Evolutionary conservation across 495 filamentous ascomycete genomes (phyloP).

Genomic region (Talaromyces trachyspermus): DNA sequence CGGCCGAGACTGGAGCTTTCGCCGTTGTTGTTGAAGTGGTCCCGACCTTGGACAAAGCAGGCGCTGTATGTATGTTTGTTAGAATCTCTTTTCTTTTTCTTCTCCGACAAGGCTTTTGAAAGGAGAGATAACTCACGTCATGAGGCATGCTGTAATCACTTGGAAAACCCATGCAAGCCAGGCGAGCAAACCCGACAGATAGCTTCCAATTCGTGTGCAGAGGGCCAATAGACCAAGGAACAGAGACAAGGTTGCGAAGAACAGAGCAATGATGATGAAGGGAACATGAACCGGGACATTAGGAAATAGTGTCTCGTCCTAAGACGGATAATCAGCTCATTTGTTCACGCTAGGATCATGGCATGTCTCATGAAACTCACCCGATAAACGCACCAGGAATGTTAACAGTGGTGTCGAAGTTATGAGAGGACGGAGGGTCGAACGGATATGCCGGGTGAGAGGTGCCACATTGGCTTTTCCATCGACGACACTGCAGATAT

Average conservation of each 20-base stretch:
- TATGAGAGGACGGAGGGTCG: conserved; percentile 48
- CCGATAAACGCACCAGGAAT: conserved; percentile 50
- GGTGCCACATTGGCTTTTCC: conserved; percentile 52
- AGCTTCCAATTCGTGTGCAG: conserved; percentile 53
- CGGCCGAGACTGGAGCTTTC: conserved; percentile 54
- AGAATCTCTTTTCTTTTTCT: not conserved
- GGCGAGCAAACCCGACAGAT: conserved; percentile 48
- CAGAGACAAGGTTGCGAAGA: conserved; percentile 54
- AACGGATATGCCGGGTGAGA: conserved; percentile 55
- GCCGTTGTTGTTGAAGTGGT: conserved; percentile 54
- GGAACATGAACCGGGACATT: conserved; percentile 60
- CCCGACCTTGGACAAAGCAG: conserved; percentile 68
- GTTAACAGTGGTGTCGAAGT: conserved; percentile 51
- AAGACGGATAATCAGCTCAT: conserved; percentile 7
- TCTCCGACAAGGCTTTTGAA: too few species aligned
- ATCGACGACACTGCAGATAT: conserved; percentile 50
- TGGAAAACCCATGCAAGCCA: conserved; percentile 56
- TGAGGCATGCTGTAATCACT: conserved; percentile 52
- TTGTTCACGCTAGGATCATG: too few species aligned
- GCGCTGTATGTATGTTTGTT: conserved; percentile 40
- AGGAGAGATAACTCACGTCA: conserved; percentile 52
- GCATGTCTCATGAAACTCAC: too few species aligned
- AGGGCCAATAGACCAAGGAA: conserved; percentile 55
- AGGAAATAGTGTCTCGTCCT: conserved; percentile 57
- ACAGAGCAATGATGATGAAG: conserved; percentile 62